These are phyloP conservation scores for Aspergillus neotritici DNA, from an alignment of 2,329 filamentous ascomycete species.

Conservation along the genomic window DNA sequence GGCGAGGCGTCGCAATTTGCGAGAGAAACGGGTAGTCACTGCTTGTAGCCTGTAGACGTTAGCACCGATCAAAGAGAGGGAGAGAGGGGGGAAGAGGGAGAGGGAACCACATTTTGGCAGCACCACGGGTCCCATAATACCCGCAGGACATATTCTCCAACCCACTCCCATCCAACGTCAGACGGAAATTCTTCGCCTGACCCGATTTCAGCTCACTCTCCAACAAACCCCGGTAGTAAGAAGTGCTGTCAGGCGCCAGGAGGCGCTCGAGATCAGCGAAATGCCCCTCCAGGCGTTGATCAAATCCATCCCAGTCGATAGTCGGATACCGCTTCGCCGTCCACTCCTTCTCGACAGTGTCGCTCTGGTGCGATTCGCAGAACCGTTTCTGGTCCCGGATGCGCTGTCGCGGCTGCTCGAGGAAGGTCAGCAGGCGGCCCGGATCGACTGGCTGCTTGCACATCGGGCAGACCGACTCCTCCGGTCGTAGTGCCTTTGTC, in stretches of 20 bases:
- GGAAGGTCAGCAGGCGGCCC: slow-evolving; percentile 50
- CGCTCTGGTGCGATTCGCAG: slow-evolving; percentile 58
- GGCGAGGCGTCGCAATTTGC: slow-evolving; percentile 56
- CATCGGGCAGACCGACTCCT: slow-evolving; percentile 55
- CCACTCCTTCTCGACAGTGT: slow-evolving; percentile 49
- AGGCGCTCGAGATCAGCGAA: slow-evolving; percentile 53
- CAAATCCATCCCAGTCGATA: slow-evolving; percentile 63
- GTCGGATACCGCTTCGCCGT: slow-evolving; percentile 57
- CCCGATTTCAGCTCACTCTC: slow-evolving; percentile 52
- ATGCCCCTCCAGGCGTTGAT: slow-evolving; percentile 54
- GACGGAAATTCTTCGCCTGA: slow-evolving; percentile 55
- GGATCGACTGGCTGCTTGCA: slow-evolving; percentile 58
- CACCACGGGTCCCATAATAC: slow-evolving; percentile 75
- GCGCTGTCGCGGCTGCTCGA: slow-evolving; percentile 30
- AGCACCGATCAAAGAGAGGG: slow-evolving; percentile 1
- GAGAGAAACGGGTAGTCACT: slow-evolving; percentile 57
- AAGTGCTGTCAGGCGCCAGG: slow-evolving; percentile 48
- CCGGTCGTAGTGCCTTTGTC: neutral
- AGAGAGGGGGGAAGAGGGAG: slow-evolving; percentile 3
- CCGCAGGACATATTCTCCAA: slow-evolving; percentile 61
- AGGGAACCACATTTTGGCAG: slow-evolving; percentile 59
- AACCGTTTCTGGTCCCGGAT: slow-evolving; percentile 46
- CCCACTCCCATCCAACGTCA: slow-evolving; percentile 41
- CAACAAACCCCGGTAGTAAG: slow-evolving; percentile 57
- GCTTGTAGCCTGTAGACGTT: slow-evolving; percentile 44